These are phyloP conservation scores for Dipteronia sinensis DNA, from an alignment of 345 rosid genomes.

Conservation along the genomic window DNA sequence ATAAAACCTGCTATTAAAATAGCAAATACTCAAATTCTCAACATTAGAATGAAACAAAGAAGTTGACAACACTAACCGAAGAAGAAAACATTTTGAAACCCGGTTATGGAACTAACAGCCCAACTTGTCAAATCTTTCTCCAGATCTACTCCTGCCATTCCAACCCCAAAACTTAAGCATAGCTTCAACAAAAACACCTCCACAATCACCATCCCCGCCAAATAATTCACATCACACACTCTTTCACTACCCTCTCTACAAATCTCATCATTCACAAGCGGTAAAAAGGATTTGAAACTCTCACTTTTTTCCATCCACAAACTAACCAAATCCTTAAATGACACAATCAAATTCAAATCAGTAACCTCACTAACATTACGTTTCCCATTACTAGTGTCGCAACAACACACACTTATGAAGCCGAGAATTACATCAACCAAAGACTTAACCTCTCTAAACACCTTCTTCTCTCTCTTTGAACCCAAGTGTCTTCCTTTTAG, in stretches of 20 bases:
- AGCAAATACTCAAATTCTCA: not conserved
- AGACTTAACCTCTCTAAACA: constrained; percentile 34
- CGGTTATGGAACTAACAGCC: constrained; percentile 52
- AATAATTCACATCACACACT: constrained; percentile 36
- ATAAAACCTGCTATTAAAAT: not conserved
- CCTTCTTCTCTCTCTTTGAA: constrained; percentile 41
- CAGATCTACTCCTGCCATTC: constrained; percentile 24
- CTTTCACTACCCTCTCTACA: constrained; percentile 27
- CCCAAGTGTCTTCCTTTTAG: constrained; percentile 31
- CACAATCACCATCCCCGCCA: constrained; percentile 50
- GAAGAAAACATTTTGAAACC: constrained; percentile 43
- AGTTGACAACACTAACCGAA: constrained; percentile 43
- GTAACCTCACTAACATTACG: not conserved
- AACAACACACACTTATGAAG: constrained; percentile 39
- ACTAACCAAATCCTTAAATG: constrained; percentile 38
- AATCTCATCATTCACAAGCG: constrained; percentile 37
- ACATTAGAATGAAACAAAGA: not conserved
- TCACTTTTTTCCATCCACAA: constrained; percentile 43
- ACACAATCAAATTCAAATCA: constrained; percentile 24
- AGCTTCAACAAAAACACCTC: constrained; percentile 59
- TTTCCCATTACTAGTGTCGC: constrained; percentile 29
- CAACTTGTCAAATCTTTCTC: constrained; percentile 51
- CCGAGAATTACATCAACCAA: constrained; percentile 50
- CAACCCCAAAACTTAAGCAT: constrained; percentile 38
- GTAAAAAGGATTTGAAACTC: constrained; percentile 36